Evolutionary conservation across 352 stramenopile genomes (phyloP).

Genomic region (Phytopythium cucurbitacearum): DNA sequence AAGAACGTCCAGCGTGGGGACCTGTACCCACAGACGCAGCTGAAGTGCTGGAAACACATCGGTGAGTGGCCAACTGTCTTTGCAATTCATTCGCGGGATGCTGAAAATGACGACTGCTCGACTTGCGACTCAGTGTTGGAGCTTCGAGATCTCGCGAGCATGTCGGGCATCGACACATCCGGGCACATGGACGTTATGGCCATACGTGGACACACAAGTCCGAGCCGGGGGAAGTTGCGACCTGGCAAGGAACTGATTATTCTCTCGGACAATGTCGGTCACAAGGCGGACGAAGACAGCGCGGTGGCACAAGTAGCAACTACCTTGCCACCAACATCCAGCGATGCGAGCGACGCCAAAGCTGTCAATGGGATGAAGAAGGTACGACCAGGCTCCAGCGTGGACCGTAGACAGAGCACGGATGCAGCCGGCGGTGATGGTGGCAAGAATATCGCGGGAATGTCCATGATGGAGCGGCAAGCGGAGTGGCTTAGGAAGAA

Average conservation of each 20-base stretch:
- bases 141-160: slow-evolving; percentile 58
- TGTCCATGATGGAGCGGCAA: slow-evolving; percentile 81
- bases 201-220: slow-evolving; percentile 28
- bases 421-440: slow-evolving; percentile 1
- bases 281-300: slow-evolving; percentile 9
- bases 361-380: neutral
- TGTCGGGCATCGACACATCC: slow-evolving; percentile 14
- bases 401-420: slow-evolving; percentile 8
- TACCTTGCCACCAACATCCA: neutral
- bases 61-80: slow-evolving; percentile 14
- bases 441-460: slow-evolving; percentile 44
- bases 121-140: slow-evolving; percentile 41
- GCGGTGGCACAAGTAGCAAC: neutral
- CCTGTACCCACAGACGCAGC: slow-evolving; percentile 50
- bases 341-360: slow-evolving; percentile 1
- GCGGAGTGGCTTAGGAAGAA: slow-evolving; percentile 79
- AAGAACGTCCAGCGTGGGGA: slow-evolving; percentile 66
- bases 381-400: slow-evolving; percentile 1
- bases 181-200: slow-evolving; percentile 1
- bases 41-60: slow-evolving; percentile 81
- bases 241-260: slow-evolving; percentile 78
- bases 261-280: slow-evolving; percentile 40
- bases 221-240: slow-evolving; percentile 66
- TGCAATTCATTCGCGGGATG: neutral
- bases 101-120: neutral